Evolutionary conservation across 768 basidiomycete genomes (phyloP), one percentile per base, ranked within the genome.

Genomic region (Boletus tomentosulus): DNA sequence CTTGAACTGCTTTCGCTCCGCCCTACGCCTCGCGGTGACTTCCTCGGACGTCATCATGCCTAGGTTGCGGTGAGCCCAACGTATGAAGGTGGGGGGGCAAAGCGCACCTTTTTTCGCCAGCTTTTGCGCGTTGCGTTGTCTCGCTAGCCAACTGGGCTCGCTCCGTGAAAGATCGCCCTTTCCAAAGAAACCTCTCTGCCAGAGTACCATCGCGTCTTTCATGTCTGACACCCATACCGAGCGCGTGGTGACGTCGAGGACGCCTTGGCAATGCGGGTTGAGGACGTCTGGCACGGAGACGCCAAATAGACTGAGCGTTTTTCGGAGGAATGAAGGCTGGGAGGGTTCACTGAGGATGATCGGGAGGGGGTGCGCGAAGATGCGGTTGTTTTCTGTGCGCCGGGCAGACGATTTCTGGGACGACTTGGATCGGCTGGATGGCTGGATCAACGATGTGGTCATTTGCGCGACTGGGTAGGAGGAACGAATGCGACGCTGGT

Each of bases 161-260:
- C 94, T 97, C 54, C 97, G 73, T 38, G 92, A 95, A 49, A 99
- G 75, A 66, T 89, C 89, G 1, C 97, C 97, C 70, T 99, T 99
- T 24, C 97, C 97, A 68, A 98, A 99, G 74, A 98, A 98, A 0
- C 97, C 97, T 55, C 89, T 74, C 44, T 82, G 76, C 90, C 97
- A 99, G 35, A 98, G 77, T 5, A 86, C 72, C 58, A 76, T 76
- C 42, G 84, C 83, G 66, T 93, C 83, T 24, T 71, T 76, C 27
- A 74, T 69, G 53, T 85, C 78, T 0, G 79, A 73, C 3, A 98
- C 78, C 93, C 93, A 97, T 9, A 98, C 89, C 0, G 90, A 91
- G n/a, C 84, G 83, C 15, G 94, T 93, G 2, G 78, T 63, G 6
- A 79, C 71, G 66, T 98, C 96, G 57, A 89, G 87, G 8, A 84